Base-by-base conservation (phyloP, 495 filamentous ascomycete species). In the Penicillium fimorum region DNA sequence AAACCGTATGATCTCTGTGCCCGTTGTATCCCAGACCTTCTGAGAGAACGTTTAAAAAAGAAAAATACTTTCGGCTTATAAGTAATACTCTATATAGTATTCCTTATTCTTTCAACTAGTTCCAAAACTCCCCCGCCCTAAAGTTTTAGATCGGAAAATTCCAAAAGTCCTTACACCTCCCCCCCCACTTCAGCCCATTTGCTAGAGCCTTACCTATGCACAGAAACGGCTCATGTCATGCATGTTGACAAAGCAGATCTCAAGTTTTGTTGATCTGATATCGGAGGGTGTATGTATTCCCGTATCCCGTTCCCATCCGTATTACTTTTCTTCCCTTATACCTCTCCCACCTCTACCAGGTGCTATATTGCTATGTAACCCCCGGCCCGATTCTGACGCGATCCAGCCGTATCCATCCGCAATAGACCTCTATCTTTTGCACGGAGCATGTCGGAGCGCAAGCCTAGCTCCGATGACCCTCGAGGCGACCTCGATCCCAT, bases 361-460 rank as follows among this genome's bases (percentile, higher is more conserved):
- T 47, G 27, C 44, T 47, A 29, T 47, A 47, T 47, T 32, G 17
- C 45, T 32, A 47, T 47, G 45, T 20, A 47, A 47, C 8, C 25
- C 44, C 44, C 17, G 43, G 49, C 22, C 37, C 1, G 33, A 52
- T 27, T 43, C 50, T 52, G 37, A 52, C 50, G 12, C 5, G 37
- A 41, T 52, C 22, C 17, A 47, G 45, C 45, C 45, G 5, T 30
- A 30, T 13, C 29, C 45, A 33, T 18, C 29, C 18, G 20, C 12
- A 45, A 30, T 47, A 47, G 25, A 30, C 24, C n/a, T 47, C 44
- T 24, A 20, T 35, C 51, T 45, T 50, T 38, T 5, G 41, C 22
- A 44, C 61, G 65, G 65, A 61, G 65, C 60, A 68, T 65, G 45
- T 64, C 65, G 65, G 65, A 68, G 62, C 62, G 38, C 32, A 22